These are phyloP conservation scores for Zygosaccharomyces lentus DNA, from an alignment of 805 yeast genomes.

Conservation along the genomic window DNA sequence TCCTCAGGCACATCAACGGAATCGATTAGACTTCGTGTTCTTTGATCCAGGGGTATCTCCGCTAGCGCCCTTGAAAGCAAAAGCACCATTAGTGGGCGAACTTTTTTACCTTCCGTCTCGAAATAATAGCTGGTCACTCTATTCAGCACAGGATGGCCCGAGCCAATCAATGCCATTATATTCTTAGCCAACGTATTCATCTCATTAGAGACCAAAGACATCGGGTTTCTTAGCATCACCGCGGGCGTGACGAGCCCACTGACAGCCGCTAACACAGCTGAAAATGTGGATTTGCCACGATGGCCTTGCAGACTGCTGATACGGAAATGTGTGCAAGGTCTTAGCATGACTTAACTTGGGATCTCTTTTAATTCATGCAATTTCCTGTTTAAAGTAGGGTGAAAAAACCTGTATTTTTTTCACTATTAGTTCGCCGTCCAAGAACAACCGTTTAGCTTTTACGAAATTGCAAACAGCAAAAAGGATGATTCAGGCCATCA, in stretches of 20 bases:
- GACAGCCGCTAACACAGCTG: conserved; percentile 65
- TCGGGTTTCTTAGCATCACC: conserved; percentile 66
- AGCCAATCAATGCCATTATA: conserved; percentile 81
- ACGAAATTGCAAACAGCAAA: background rate
- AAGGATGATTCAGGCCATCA: background rate
- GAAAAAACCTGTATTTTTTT: background rate
- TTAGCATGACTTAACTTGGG: conserved; percentile 6
- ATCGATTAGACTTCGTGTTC: conserved; percentile 63
- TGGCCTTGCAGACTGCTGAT: conserved; percentile 1
- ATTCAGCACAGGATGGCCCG: conserved; percentile 90
- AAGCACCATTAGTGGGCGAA: conserved; percentile 85
- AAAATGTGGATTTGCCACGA: conserved; percentile 36
- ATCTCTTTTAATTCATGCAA: background rate
- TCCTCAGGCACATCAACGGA: conserved; percentile 62
- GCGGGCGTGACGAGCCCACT: conserved; percentile 69
- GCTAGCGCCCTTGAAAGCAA: conserved; percentile 76
- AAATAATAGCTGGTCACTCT: conserved; percentile 92
- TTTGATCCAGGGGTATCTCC: conserved; percentile 62
- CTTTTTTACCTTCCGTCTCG: conserved; percentile 94
- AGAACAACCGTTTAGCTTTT: background rate
- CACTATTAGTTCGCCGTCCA: background rate
- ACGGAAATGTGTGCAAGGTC: background rate
- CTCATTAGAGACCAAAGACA: conserved; percentile 85
- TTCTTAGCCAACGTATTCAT: conserved; percentile 86
- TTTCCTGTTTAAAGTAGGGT: background rate